Conservation (phyloP, 2,329 filamentous ascomycete genomes). For the Fusarium verrucosum region DNA sequence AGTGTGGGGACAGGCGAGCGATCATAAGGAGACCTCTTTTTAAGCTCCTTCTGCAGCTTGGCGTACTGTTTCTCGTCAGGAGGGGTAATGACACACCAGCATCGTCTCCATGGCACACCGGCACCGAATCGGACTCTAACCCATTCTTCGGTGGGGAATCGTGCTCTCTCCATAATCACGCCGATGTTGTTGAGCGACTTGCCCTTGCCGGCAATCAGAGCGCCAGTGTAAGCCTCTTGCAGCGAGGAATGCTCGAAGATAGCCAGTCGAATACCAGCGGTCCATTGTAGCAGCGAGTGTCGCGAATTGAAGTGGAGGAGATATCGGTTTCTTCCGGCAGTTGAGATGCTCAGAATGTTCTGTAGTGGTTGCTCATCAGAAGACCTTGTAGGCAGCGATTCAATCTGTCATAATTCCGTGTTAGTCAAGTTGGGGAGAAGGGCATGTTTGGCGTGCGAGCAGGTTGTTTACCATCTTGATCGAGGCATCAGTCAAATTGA, state of each 20-base stretch:
- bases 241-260: constrained; percentile 94
- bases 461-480: constrained; percentile 84
- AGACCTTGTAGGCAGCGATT: constrained; percentile 87
- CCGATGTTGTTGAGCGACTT: constrained; percentile 90
- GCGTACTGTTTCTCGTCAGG: constrained; percentile 92
- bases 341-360: constrained; percentile 95
- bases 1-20: constrained; percentile 71
- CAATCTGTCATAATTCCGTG: constrained; percentile 66
- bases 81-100: constrained; percentile 94
- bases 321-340: constrained; percentile 94
- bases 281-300: constrained; percentile 94
- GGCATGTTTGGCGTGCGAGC: background rate
- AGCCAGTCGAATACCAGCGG: constrained; percentile 87
- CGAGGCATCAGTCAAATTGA: constrained; percentile 96
- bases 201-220: constrained; percentile 93
- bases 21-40: constrained; percentile 85
- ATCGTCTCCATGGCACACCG: constrained; percentile 93
- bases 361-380: constrained; percentile 81
- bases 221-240: constrained; percentile 96
- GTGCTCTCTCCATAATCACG: constrained; percentile 83
- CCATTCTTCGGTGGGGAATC: constrained; percentile 87
- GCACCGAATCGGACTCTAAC: constrained; percentile 94
- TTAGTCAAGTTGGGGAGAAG: constrained; percentile 29
- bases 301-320: constrained; percentile 95
- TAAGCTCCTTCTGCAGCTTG: constrained; percentile 83